Percentiles rank a stretch among this genome's conserved stretches.
phyloP scores from a whole-genome alignment of 768 basidiomycete species.

The Artomyces pyxidatus region DNA sequence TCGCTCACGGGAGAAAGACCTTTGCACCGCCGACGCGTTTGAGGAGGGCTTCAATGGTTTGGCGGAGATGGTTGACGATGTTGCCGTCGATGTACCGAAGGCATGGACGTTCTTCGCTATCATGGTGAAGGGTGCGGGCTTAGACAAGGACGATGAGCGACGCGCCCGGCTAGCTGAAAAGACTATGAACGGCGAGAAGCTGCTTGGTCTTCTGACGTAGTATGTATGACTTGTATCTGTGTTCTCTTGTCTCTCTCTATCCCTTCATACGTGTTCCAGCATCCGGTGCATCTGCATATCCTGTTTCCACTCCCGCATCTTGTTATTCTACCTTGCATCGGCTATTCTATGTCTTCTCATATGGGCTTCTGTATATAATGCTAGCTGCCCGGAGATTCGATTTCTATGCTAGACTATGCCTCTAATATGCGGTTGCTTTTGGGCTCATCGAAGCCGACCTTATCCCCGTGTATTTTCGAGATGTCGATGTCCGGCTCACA shows the following conservation, averaged over 20 bases:
- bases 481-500: too few relatives aligned
- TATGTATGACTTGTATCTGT: neutral
- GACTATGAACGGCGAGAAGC: constrained; percentile 50
- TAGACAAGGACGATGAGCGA: constrained; percentile 51
- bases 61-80: constrained; percentile 78
- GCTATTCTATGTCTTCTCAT: neutral
- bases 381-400: neutral
- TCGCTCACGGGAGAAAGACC: constrained; percentile 48
- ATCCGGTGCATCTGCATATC: neutral
- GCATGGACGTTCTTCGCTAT: constrained; percentile 70
- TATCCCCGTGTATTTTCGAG: too few relatives aligned
- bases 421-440: too few relatives aligned
- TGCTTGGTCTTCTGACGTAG: constrained; percentile 29
- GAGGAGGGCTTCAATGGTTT: constrained; percentile 66
- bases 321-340: neutral
- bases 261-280: neutral
- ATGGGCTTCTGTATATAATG: neutral
- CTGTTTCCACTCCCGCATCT: neutral
- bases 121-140: constrained; percentile 61
- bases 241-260: neutral
- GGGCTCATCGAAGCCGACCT: too few relatives aligned
- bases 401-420: neutral
- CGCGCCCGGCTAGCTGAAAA: constrained; percentile 50
- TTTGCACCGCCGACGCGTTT: constrained; percentile 53
- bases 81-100: constrained; percentile 84